Base-by-base conservation (phyloP, 768 basidiomycete genomes). In the Naganishia randhawae region DNA sequence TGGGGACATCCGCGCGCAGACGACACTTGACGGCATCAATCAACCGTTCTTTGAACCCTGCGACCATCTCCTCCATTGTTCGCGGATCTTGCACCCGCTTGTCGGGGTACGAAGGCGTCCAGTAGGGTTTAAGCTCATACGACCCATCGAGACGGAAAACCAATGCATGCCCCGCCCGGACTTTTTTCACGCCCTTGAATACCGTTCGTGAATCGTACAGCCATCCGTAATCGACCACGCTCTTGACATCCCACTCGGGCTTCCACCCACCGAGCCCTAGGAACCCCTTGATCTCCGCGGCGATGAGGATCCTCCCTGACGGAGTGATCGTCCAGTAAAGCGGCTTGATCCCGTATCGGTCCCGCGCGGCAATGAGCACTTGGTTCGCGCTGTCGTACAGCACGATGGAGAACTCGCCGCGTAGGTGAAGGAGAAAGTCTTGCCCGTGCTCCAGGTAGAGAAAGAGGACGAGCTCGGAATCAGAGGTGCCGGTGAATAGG, bases 341-440 rank as follows among this genome's bases (percentile, higher is more conserved):
- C 14, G 76, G 76, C 63, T 77, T 77, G 73, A 77, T 76, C 39
- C 76, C 76, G 65, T 71, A 76, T 14, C 76, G 39, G 68, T 77
- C 76, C 25, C 76, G 39, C 0, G 73, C 76, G 31, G 71, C 76
- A 31, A 76, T 65, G 41, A 75, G 68, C 6, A 63, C 33, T 48
- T 54, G 48, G 14, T 66, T 53, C 7, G 50, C 35, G 17, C 55
- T 55, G 63, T 77, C 76, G 57, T 73, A 77, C 3, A 77, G 22
- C 62, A 70, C 45, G 16, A 77, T 62, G 19, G 73, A 67, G 63
- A 73, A 77, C 65, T 77, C 76, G 13, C 76, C 76, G 7, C 75
- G 67, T 16, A 77, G 71, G 54, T 73, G 54, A 27, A 50, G 33
- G 9, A 77, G 62, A 53, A 74, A 73, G 0, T 67, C 70, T n/a